Percentiles rank a stretch among this genome's conserved stretches.
Evolutionary conservation across 140 eudicot genomes (phyloP).

Genomic region (Senecio squalidus): DNA sequence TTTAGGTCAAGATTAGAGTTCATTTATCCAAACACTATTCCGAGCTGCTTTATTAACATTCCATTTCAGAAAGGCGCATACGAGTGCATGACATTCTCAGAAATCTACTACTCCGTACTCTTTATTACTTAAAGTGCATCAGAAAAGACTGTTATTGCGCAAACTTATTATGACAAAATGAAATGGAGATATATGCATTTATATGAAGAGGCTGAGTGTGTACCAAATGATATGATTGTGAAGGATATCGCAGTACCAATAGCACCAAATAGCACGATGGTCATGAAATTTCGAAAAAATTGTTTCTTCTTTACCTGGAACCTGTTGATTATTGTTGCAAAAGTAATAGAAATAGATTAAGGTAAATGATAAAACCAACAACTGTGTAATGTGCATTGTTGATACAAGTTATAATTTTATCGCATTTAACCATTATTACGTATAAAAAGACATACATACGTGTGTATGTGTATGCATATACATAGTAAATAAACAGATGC

Average conservation of each 20-base stretch:
- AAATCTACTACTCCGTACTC: not conserved
- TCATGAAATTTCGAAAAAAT: slow-evolving; percentile 80
- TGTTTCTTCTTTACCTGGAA: slow-evolving; percentile 89
- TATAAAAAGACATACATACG: not conserved
- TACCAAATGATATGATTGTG: slow-evolving; percentile 76
- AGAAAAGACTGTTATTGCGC: too few species aligned
- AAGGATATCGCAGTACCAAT: slow-evolving; percentile 79
- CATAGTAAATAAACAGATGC: not conserved
- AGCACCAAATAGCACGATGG: slow-evolving; percentile 82
- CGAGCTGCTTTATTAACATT: not conserved
- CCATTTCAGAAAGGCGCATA: slow-evolving; percentile 4
- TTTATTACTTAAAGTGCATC: not conserved
- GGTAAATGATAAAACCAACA: not conserved
- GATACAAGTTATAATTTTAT: not conserved
- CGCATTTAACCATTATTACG: not conserved
- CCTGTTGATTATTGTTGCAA: slow-evolving; percentile 39
- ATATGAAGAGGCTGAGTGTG: slow-evolving; percentile 17
- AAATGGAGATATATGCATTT: not conserved
- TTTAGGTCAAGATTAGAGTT: not conserved
- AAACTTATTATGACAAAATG: not conserved
- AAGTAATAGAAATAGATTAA: not conserved
- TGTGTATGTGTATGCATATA: not conserved
- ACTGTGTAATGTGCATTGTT: not conserved
- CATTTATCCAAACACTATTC: not conserved
- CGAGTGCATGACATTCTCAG: slow-evolving; percentile 1